A percentile compares a stretch with the other conserved stretches of the same genome.
Conservation (phyloP, 2,329 filamentous ascomycete species). For the Beauveria medogensis region DNA sequence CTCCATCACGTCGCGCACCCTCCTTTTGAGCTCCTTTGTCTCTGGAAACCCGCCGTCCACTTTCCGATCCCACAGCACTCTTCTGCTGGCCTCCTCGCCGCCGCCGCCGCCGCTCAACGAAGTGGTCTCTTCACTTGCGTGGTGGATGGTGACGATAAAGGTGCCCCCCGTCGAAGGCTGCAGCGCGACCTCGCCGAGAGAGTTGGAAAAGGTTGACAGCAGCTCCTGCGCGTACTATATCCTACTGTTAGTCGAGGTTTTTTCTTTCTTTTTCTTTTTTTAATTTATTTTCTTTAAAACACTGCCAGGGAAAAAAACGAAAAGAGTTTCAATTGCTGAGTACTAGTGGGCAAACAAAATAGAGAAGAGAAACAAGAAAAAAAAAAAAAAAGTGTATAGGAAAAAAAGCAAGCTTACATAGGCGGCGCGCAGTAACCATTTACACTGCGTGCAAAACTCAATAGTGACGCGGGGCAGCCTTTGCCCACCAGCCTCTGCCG, state of each 20-base stretch:
- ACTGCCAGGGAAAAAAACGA: no score
- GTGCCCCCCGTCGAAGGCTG: constrained; percentile 78
- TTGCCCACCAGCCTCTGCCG: neutral
- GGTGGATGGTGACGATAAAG: constrained; percentile 63
- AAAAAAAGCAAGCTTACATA: constrained; percentile 51
- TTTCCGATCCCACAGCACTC: constrained; percentile 81
- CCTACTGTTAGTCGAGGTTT: neutral
- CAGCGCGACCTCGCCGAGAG: constrained; percentile 79
- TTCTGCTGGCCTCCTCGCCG: constrained; percentile 22
- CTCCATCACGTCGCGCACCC: constrained; percentile 74
- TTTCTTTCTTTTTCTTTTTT: neutral
- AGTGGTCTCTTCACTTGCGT: constrained; percentile 3
- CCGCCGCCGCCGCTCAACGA: neutral
- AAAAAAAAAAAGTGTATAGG: neutral
- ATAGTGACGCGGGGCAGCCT: constrained; percentile 67
- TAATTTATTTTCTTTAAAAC: neutral
- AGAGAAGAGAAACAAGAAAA: neutral
- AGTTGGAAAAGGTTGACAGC: constrained; percentile 79
- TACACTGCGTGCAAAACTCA: constrained; percentile 87
- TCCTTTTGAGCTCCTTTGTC: constrained; percentile 82
- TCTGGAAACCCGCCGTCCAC: constrained; percentile 85
- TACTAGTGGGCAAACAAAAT: neutral
- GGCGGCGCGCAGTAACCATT: constrained; percentile 81
- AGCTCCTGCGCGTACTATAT: constrained; percentile 85
- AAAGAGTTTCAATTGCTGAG: neutral